Conservation (phyloP, 441 rosid genomes). For the Lepidium campestre region DNA sequence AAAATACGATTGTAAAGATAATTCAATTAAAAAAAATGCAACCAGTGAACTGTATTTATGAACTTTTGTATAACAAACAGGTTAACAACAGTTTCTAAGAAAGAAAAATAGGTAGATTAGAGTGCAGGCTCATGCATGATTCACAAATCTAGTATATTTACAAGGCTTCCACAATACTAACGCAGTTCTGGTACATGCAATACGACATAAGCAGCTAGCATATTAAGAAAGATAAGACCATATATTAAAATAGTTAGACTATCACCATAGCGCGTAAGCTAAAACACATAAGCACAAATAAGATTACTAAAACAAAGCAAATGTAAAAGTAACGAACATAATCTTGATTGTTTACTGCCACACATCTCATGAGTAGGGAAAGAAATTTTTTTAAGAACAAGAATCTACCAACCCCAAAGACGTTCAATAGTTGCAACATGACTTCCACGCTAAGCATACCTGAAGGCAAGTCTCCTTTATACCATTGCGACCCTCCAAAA, state of each 20-base stretch:
- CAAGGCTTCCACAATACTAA: conserved; percentile 11
- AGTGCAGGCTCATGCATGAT: conserved; percentile 12
- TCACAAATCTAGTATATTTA: conserved; percentile 6
- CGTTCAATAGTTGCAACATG: not conserved
- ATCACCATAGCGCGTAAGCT: not conserved
- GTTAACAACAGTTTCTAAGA: not conserved
- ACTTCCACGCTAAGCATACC: conserved; percentile 41
- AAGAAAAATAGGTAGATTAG: not conserved
- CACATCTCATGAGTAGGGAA: not conserved
- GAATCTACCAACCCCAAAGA: not conserved
- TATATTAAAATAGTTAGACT: conserved; percentile 5
- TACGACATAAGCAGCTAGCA: conserved; percentile 1
- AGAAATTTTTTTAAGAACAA: not conserved
- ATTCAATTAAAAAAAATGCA: not conserved
- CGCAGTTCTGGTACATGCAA: conserved; percentile 1
- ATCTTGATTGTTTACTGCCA: not conserved
- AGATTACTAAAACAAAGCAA: not conserved
- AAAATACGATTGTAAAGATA: conserved; percentile 11
- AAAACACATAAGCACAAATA: not conserved
- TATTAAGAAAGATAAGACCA: conserved; percentile 5
- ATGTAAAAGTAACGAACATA: not conserved
- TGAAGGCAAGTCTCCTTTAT: conserved; percentile 99
- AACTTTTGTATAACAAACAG: not conserved
- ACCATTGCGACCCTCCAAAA: conserved; percentile 99
- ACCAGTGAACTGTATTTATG: not conserved